Evolutionary conservation across 371 early-diverging fungal species (phyloP).

Genomic region (Coemansia sp.): DNA sequence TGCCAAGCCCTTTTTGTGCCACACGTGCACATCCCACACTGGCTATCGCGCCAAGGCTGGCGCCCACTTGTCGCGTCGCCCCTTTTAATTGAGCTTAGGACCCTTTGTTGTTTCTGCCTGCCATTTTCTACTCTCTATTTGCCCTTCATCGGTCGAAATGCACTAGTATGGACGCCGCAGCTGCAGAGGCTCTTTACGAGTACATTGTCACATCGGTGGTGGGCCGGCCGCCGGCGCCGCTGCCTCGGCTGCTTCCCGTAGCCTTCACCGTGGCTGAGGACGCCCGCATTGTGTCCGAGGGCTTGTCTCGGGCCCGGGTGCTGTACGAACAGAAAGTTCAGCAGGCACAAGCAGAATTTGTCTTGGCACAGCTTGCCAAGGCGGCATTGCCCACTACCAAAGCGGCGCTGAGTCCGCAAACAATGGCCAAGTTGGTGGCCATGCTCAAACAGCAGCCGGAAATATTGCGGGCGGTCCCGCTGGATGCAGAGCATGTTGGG

Average conservation of each 20-base stretch:
- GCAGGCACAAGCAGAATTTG: constrained; percentile 8
- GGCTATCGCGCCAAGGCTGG: constrained; percentile 1
- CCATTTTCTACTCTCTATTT: constrained; percentile 8
- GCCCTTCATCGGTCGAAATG: neutral
- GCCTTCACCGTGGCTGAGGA: constrained; percentile 1
- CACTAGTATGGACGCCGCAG: constrained; percentile 4
- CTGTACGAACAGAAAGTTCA: constrained; percentile 5
- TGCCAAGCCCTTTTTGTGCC: neutral
- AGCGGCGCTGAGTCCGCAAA: constrained; percentile 8
- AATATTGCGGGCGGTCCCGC: constrained; percentile 11
- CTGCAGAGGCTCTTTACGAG: neutral
- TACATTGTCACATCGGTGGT: constrained; percentile 12
- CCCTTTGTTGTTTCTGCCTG: constrained; percentile 1
- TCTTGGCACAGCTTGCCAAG: constrained; percentile 21
- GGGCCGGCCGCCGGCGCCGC: constrained; percentile 19
- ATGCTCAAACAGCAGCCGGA: constrained; percentile 20
- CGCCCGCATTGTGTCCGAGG: constrained; percentile 14
- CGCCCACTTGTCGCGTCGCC: too few relatives aligned
- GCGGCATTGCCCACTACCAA: neutral
- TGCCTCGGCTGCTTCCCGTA: constrained; percentile 7
- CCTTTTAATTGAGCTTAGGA: neutral
- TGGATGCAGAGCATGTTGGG: constrained; percentile 12
- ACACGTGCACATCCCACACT: constrained; percentile 4
- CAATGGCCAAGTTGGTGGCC: constrained; percentile 5
- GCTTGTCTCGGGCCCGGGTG: constrained; percentile 15